Evolutionary conservation across 2,329 filamentous ascomycete genomes (phyloP).

Genomic region (Xylaria sp.): DNA sequence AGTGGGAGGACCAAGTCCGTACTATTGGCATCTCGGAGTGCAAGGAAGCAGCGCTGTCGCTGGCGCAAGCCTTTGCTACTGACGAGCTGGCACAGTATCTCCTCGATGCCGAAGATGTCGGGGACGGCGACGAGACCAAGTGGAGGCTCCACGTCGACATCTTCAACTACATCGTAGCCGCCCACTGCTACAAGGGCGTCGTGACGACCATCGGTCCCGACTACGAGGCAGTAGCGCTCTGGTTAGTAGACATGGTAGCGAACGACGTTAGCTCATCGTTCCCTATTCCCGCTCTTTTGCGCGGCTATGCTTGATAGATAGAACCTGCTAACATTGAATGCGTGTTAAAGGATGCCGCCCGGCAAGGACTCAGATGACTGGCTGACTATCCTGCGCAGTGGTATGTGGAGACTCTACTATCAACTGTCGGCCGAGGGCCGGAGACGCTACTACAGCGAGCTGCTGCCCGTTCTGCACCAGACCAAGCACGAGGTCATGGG

Average conservation of each 20-base stretch:
- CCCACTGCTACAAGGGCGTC: conserved; percentile 77
- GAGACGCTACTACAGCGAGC: conserved; percentile 79
- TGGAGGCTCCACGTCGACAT: conserved; percentile 82
- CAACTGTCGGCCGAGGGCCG: conserved; percentile 77
- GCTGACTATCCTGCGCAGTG: conserved; percentile 76
- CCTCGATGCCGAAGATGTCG: conserved; percentile 75
- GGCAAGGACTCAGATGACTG: conserved; percentile 78
- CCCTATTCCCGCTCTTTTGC: neutral
- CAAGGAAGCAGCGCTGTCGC: conserved; percentile 74
- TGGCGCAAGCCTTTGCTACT: conserved; percentile 80
- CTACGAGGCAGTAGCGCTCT: conserved; percentile 81
- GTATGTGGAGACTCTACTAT: conserved; percentile 81
- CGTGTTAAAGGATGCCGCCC: conserved; percentile 73
- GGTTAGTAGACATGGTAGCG: conserved; percentile 62
- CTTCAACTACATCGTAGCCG: conserved; percentile 80
- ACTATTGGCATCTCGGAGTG: conserved; percentile 72
- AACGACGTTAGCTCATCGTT: conserved; percentile 8
- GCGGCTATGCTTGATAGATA: neutral
- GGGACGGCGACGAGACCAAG: conserved; percentile 70
- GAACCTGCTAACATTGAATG: conserved; percentile 22
- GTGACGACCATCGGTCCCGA: conserved; percentile 79
- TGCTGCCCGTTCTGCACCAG: conserved; percentile 77
- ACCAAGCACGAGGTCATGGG: conserved; percentile 77
- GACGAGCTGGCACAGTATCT: conserved; percentile 81
- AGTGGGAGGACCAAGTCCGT: conserved; percentile 68